These are phyloP conservation scores for Gentiana straminea DNA, from an alignment of 257 asterid genomes.

Conservation along the genomic window DNA sequence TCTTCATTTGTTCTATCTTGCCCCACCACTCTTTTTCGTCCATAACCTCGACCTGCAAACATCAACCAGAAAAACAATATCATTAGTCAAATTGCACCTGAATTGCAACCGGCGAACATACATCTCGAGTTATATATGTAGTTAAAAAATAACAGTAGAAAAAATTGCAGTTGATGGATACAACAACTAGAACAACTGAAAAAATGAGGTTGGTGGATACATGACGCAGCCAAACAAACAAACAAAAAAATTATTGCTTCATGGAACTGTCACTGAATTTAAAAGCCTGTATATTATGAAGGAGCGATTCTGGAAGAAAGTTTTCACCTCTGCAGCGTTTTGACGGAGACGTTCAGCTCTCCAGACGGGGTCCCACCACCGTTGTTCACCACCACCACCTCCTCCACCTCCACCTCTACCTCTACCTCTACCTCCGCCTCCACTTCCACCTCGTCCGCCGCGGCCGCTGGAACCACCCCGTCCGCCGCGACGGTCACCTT, in stretches of 20 bases:
- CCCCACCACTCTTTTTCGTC: constrained; percentile 87
- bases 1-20: constrained; percentile 68
- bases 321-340: constrained; percentile 58
- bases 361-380: constrained; percentile 99
- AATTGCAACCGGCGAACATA: no score
- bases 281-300: neutral
- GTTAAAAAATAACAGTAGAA: neutral
- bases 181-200: neutral
- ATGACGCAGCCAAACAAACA: no score
- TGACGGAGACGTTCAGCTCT: constrained; percentile 87
- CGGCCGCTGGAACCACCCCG: constrained; percentile 22
- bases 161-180: neutral
- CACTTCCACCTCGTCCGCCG: constrained; percentile 24
- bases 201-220: neutral
- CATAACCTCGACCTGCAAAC: constrained; percentile 64
- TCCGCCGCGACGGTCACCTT: constrained; percentile 62
- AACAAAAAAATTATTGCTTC: neutral
- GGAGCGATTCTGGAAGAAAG: neutral
- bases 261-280: no score
- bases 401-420: constrained; percentile 37
- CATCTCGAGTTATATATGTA: no score
- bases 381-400: constrained; percentile 73
- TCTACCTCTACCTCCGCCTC: constrained; percentile 37
- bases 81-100: no score
- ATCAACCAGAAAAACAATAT: constrained; percentile 1